A percentile compares a stretch with the other conserved stretches of the same genome.
phyloP scores from a whole-genome alignment of 345 rosid species.

The Balakata baccata region DNA sequence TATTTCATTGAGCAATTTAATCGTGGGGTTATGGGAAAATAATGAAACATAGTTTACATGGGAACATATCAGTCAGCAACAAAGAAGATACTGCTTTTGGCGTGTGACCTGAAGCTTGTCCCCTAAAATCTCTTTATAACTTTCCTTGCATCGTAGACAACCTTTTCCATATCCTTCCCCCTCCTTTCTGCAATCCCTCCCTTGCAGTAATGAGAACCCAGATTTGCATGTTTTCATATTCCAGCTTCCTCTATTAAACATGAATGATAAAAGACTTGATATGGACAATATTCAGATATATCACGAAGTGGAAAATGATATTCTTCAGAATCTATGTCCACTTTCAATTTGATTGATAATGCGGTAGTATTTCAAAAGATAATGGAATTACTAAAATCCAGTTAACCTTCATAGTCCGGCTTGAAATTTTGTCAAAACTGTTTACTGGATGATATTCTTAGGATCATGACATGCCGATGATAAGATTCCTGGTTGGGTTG shows the following conservation, averaged over 20 bases:
- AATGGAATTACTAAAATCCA: no score
- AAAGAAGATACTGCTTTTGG: neutral
- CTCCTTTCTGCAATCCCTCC: no score
- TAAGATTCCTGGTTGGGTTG: constrained; percentile 1
- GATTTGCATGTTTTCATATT: neutral
- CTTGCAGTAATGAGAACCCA: no score
- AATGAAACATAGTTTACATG: neutral
- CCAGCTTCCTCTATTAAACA: neutral
- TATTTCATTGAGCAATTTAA: neutral
- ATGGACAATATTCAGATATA: no score
- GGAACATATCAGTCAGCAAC: neutral
- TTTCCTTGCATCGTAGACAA: neutral
- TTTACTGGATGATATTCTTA: constrained; percentile 11
- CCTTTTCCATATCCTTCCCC: neutral
- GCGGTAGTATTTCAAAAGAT: constrained; percentile 34
- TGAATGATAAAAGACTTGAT: no score
- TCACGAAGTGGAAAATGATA: neutral
- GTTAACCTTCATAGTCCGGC: neutral
- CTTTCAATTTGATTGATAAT: neutral
- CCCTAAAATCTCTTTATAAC: no score
- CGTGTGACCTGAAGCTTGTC: neutral
- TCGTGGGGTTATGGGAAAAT: no score
- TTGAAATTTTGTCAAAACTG: neutral
- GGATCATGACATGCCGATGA: constrained; percentile 22
- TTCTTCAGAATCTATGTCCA: neutral